Evolutionary conservation across 306 rosid species (phyloP).

Genomic region (Neltuma alba): DNA sequence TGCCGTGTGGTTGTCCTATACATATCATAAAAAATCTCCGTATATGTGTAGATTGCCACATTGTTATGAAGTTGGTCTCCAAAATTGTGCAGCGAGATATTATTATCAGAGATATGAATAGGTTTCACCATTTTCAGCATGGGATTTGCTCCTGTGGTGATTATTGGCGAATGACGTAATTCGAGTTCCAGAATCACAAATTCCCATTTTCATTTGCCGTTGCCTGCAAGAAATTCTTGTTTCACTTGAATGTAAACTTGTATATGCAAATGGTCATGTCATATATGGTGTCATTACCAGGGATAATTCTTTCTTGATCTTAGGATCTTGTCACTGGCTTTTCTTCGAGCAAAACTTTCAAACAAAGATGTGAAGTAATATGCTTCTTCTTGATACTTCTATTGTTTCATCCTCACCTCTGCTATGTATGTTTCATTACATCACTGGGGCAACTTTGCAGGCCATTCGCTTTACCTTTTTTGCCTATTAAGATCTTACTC

Average conservation of each 20-base stretch:
- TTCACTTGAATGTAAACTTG: not conserved
- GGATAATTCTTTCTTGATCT: not conserved
- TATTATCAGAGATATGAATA: not conserved
- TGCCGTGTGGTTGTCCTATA: not conserved
- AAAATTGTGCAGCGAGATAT: too few relatives aligned
- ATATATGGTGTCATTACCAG: not conserved
- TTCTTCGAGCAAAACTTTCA: not conserved
- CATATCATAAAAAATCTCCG: not conserved
- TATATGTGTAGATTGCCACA: too few relatives aligned
- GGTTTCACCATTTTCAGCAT: not conserved
- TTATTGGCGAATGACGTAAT: not conserved
- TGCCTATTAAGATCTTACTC: not conserved
- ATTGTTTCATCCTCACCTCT: not conserved
- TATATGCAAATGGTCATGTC: not conserved
- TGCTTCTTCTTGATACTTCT: not conserved
- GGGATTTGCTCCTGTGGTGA: conserved; percentile 1
- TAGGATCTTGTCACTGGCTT: not conserved
- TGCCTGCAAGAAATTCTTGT: not conserved
- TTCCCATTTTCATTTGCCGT: not conserved
- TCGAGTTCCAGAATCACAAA: not conserved
- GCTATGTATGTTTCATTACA: not conserved
- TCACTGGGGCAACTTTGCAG: not conserved
- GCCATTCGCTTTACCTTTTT: too few relatives aligned
- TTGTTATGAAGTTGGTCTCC: not conserved
- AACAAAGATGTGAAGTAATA: not conserved